These are phyloP conservation scores for Lenzites betulinus DNA, from an alignment of 768 basidiomycete genomes.

Conservation along the genomic window DNA sequence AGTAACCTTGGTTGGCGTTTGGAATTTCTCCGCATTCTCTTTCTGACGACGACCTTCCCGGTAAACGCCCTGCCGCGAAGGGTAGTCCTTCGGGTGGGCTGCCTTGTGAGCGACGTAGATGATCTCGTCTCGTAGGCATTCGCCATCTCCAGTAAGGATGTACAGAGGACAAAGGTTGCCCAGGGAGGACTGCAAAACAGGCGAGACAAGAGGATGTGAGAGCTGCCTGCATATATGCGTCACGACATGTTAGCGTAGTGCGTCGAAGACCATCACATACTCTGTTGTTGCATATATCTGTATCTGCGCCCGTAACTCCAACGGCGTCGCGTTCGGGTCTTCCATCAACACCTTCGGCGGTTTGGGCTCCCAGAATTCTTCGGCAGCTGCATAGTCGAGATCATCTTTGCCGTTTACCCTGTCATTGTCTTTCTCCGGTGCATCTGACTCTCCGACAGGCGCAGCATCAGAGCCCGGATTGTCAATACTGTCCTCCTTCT, in stretches of 20 bases:
- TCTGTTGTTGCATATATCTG: slow-evolving; percentile 79
- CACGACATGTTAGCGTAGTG: background rate
- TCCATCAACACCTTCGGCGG: slow-evolving; percentile 60
- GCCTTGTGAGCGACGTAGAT: slow-evolving; percentile 80
- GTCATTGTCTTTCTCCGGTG: background rate
- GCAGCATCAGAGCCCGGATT: too few species aligned
- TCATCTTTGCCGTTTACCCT: slow-evolving; percentile 8
- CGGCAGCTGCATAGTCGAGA: slow-evolving; percentile 10
- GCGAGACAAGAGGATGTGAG: slow-evolving; percentile 72
- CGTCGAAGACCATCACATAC: slow-evolving; percentile 38
- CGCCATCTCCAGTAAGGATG: slow-evolving; percentile 71
- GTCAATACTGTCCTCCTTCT: background rate
- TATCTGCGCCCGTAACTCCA: slow-evolving; percentile 63
- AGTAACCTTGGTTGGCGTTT: slow-evolving; percentile 51
- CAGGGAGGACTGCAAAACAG: slow-evolving; percentile 68
- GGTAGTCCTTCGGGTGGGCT: slow-evolving; percentile 67
- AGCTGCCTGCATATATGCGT: slow-evolving; percentile 44
- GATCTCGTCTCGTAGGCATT: slow-evolving; percentile 77
- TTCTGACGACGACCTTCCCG: slow-evolving; percentile 47
- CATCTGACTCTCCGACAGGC: background rate
- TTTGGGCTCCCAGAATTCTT: slow-evolving; percentile 50
- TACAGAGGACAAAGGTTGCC: slow-evolving; percentile 78
- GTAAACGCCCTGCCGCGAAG: slow-evolving; percentile 55
- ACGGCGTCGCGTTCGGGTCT: slow-evolving; percentile 42
- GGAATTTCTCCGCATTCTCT: slow-evolving; percentile 53